Base-by-base conservation (phyloP, 352 stramenopile genomes). In the Globisporangium recalcitrans region DNA sequence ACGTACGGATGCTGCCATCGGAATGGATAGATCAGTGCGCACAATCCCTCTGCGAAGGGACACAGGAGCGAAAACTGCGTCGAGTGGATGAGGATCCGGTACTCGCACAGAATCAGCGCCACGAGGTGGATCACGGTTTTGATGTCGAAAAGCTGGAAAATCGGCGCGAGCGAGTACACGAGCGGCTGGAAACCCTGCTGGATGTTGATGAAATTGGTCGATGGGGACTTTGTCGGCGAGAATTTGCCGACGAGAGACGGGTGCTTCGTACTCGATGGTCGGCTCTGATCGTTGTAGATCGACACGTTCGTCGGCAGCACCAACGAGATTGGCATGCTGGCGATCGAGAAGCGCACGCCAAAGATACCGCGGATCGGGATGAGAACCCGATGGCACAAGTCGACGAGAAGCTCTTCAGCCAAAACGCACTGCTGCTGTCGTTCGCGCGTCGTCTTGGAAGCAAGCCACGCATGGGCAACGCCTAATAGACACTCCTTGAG, bases 1-100 rank as follows among this genome's bases (percentile, higher is more conserved):
- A 95, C 79, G 55, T 93, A 95, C 16, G 84, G 86, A 59, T 95
- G 86, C 54, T 93, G 84, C 84, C 86, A 95, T 46, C 78, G 79
- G 63, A 95, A 93, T 4, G 86, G 86, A 68, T 93, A 93, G 51
- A 93, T 82, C 22, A 95, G 78, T 4, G 84, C 72, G 31, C 84
- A 93, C 6, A 95, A 58, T 0, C 77, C 79, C 66, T 95, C 86
- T 0, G 82, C 74, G 16, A 95, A 74, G 4, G 82, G 82, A 27
- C 77, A 90, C 31, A 95, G 67, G 19, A 93, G 68, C 29, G 84
- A 89, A 38, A 91, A 74, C 47, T 93, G 79, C 7, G 72, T 75
- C 44, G 84, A 92, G 58, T 95, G 86, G 19, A 95, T 72, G 11
- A 95, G 74, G 21, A 95, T 63, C 0, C 84, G 82, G 56, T 89